Base-by-base conservation (phyloP, 225 moss, liverwort and hornwort genomes). In the Takakia lepidozioides region DNA sequence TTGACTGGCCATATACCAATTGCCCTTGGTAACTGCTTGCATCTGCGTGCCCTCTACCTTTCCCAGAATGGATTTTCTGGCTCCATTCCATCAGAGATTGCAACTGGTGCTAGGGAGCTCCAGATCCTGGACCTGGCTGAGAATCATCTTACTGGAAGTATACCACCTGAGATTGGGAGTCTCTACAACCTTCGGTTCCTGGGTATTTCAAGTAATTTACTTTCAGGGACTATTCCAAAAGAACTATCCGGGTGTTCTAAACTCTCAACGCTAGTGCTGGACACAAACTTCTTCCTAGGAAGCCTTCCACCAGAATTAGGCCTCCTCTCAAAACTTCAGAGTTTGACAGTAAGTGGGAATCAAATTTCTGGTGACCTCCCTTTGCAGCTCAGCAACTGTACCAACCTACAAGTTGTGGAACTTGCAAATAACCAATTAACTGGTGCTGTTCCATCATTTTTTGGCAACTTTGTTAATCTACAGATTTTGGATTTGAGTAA, bases 41-140 rank as follows among this genome's bases (percentile, higher is more conserved):
- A 50, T 34, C 52, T 93, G 55, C 73, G 67, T 3, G 78, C 76
- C 11, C 18, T 86, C 2, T 89, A 81, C 22, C 81, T 93, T 6
- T 72, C 81, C n/a, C 46, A 80, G 5, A 93, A 93, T 28, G 66
- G 73, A 8, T 65, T 93, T 39, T 76, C 86, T 1, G 84, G 87
- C 29, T 64, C 60, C 16, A 74, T 92, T n/a, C 79, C 73, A 0
- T 29, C 47, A 4, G 74, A 81, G 45, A 37, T 86, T 48, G 62
- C 86, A 0, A 47, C 54, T 8, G 79, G 84, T 4, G 69, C 49
- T 41, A 68, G 63, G 3, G 46, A 25, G 55, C 43, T 95, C 8
- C 86, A 71, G 55, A 68, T 59, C 18, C 44, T 89, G 10, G 72
- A 62, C 52, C 54, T 89, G 37, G 70, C 78, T 8, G 48, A 66